Base-by-base conservation (phyloP, 164 flowering plant species). In the Dillenia turbinata region DNA sequence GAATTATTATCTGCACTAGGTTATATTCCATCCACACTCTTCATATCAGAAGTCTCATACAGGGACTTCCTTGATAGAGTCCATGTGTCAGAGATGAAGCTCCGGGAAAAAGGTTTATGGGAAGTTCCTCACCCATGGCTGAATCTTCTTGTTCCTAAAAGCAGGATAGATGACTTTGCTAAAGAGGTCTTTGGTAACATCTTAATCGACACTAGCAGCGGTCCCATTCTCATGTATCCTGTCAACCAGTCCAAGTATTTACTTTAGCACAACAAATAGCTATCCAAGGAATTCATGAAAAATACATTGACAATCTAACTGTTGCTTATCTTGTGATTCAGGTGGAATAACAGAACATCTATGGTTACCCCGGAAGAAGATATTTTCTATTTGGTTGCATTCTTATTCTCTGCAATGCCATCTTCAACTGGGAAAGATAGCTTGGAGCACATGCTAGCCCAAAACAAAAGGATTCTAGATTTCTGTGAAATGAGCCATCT, bases 91-190 rank as follows among this genome's bases (percentile, higher is more conserved):
- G 96, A 94, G 78, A 67, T 72, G 47, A 83, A 87, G 68, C 93
- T 94, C 52, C 71, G 82, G 52, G 80, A 71, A 9, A 77, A 85
- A 73, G 95, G 92, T 10, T 68, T 86, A 22, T 91, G 97, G 98
- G 90, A 94, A 17, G 77, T 94, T 67, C 96, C 95, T 56, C 98
- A 94, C 60, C 96, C 98, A 56, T 94, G 98, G 98, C 78, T 94
- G 54, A 94, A 89, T 69, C 93, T 94, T 63, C 82, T 91, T 54
- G 66, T 94, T 11, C 97, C 98, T 5, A 85, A 67, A 77, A 80
- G 82, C 73, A 76, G 58, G 56, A 86, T 94, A 45, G 72, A 77
- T 14, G 74, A 71, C 8, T 94, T 94, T 54, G 84, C 91, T 14
- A 47, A 76, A 54, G 84, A 71, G 56, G 92, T 94, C 64, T 94